Evolutionary conservation across 495 filamentous ascomycete genomes (phyloP), one percentile per base, ranked within the genome.

Genomic region (Penicillium samsonianum): DNA sequence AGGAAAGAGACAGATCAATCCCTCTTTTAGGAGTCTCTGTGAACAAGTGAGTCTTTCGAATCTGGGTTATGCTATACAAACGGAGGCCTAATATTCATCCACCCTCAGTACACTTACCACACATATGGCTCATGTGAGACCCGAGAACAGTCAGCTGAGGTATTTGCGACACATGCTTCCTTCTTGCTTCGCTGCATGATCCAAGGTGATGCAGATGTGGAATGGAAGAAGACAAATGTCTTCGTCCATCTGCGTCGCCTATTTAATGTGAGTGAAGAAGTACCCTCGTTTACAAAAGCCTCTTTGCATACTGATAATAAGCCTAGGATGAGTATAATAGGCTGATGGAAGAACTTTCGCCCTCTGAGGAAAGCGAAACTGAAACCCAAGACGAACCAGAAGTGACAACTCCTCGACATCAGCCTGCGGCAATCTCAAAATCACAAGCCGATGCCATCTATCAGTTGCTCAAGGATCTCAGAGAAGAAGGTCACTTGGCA

Each of bases 151-250:
- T 83, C 82, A 7, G 73, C 70, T 8, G 75, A 78, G 35, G 71
- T 75, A 1, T 81, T 87, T 51, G 70, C 81, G 43, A 73, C 79
- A 54, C 83, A 87, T 64, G 70, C 72, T 30, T 43, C 72, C 31
- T 86, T 85, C 61, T 62, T 88, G 44, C 70, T 87, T 4, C 75
- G 80, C 28, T 78, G 77, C 12, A 87, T 88, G 83, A 62, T 85
- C 9, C 80, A 78, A 47, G 76, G 69, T 3, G 80, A 82, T 51
- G 79, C 84, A 64, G 76, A 74, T 31, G 65, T 85, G 28, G 68
- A 75, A 22, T 88, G 85, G 85, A 69, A 65, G 22, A 75, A 75
- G 46, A 84, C 79, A 9, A 76, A 74, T 54, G 67, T 87, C 9
- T 81, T 80, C 57, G 66, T 72, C 30, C 77, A 85, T 64, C 75